A percentile compares a stretch with the other conserved stretches of the same genome.
These are phyloP conservation scores for Colletotrichum theobromicola DNA, from an alignment of 2,329 filamentous ascomycete species.

Conservation along the genomic window DNA sequence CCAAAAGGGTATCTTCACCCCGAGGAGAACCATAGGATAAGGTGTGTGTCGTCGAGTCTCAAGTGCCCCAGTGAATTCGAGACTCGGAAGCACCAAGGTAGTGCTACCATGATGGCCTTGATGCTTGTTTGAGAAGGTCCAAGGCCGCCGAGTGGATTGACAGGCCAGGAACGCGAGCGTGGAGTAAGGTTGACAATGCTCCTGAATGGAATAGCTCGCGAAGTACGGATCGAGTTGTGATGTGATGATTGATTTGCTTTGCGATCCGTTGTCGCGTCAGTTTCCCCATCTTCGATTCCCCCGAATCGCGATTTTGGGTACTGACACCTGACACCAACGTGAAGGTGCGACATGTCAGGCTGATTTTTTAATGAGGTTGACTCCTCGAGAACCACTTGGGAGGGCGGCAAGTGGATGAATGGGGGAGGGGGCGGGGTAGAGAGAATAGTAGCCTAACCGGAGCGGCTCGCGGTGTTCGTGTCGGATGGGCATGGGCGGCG, in stretches of 20 bases:
- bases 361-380: background rate
- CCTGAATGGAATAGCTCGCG: background rate
- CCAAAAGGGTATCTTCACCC: background rate
- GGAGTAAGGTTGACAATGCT: background rate
- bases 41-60: background rate
- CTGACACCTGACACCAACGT: conserved; percentile 1
- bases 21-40: background rate
- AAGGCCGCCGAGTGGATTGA: no score
- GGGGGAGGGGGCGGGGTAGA: background rate
- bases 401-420: background rate
- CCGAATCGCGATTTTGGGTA: background rate
- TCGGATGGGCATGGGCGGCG: background rate
- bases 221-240: background rate
- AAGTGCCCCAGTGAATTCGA: background rate
- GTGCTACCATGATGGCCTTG: no score
- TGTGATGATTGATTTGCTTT: background rate
- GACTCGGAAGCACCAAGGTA: background rate
- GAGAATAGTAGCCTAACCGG: background rate
- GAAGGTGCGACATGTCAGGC: conserved; percentile 4
- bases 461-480: background rate
- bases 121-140: no score
- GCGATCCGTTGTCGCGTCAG: background rate
- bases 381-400: background rate
- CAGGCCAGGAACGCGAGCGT: background rate
- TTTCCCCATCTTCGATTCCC: background rate